Conservation (phyloP, 2,329 filamentous ascomycete species). For the Alternaria hordeiaustralica region DNA sequence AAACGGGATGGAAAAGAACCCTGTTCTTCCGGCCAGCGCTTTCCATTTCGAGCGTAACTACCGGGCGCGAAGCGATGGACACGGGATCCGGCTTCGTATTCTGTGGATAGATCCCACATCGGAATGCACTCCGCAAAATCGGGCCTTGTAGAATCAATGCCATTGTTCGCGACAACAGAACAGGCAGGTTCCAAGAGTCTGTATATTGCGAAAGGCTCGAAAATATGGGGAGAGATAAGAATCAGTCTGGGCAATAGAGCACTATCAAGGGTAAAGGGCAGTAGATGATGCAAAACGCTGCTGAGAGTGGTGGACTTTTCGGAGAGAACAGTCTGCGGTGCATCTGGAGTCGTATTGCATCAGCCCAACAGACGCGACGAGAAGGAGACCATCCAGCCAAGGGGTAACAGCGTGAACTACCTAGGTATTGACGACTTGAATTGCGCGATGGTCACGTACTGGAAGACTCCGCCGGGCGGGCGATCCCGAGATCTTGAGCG, state of each 20-base stretch:
- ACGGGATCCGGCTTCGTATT: neutral
- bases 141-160: neutral
- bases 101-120: neutral
- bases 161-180: neutral
- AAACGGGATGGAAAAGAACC: neutral
- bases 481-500: neutral
- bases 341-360: neutral
- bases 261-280: neutral
- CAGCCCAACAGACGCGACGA: neutral
- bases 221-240: neutral
- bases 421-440: neutral
- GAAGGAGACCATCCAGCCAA: neutral
- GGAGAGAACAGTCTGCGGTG: neutral
- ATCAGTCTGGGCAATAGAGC: neutral
- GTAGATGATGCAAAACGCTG: neutral
- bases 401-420: too few relatives aligned
- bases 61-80: conserved; percentile 4
- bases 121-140: neutral
- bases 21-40: neutral
- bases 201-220: neutral
- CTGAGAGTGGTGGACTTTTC: neutral
- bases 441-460: neutral
- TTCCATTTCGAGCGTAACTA: neutral
- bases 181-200: neutral
- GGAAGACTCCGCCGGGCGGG: neutral